Evolutionary conservation across 768 basidiomycete genomes (phyloP).

Genomic region (Serendipita sp.): DNA sequence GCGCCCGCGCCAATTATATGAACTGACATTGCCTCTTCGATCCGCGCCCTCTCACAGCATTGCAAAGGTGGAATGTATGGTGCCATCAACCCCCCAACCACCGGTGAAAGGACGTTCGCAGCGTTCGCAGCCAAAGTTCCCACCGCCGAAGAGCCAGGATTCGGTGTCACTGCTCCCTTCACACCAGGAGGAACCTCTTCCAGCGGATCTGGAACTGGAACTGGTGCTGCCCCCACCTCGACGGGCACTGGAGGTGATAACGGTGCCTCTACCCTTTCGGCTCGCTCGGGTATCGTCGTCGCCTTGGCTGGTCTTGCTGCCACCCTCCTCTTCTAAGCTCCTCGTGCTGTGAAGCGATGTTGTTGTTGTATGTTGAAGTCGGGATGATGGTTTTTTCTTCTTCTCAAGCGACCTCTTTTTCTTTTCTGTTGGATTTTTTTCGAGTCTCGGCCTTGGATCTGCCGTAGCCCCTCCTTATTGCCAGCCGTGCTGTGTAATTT

Average conservation of each 20-base stretch:
- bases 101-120: neutral
- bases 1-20: too few species aligned
- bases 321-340: neutral
- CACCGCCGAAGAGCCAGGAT: neutral
- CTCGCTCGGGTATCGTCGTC: neutral
- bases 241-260: neutral
- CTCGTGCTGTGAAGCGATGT: neutral
- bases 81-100: conserved; percentile 4
- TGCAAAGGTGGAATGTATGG: conserved; percentile 4
- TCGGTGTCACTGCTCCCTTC: neutral
- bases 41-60: neutral
- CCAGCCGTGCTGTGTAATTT: conserved; percentile 6
- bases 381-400: neutral
- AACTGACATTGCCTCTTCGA: too few species aligned
- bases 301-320: neutral
- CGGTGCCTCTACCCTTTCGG: neutral
- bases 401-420: neutral
- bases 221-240: neutral
- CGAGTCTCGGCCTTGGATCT: neutral
- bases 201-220: neutral
- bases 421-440: neutral
- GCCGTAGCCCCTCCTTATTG: neutral
- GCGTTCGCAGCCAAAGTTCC: neutral
- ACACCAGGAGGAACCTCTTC: neutral
- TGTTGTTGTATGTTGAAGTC: neutral